Evolutionary conservation across 164 flowering plant genomes (phyloP).

Genomic region (Tinospora cordifolia): DNA sequence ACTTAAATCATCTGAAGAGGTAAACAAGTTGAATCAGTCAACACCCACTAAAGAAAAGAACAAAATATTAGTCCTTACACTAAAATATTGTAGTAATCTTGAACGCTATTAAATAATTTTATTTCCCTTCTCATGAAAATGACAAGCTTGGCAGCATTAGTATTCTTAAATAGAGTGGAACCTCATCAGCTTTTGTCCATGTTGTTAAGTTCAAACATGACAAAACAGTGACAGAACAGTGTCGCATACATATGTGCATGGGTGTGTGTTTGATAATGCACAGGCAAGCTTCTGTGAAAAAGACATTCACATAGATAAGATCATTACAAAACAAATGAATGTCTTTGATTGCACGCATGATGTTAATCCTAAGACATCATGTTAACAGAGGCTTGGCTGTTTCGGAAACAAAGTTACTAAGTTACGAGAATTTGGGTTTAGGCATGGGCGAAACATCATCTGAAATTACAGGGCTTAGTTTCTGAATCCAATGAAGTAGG

Average conservation of each 20-base stretch:
- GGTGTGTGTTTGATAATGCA: too few relatives aligned
- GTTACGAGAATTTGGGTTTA: constrained; percentile 30
- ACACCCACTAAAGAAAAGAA: neutral
- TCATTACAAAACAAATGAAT: neutral
- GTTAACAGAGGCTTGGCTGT: neutral
- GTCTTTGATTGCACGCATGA: constrained; percentile 1
- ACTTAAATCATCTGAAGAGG: neutral
- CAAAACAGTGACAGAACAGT: neutral
- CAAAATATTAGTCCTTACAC: neutral
- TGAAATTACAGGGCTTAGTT: constrained; percentile 42
- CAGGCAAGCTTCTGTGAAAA: neutral
- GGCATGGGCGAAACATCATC: constrained; percentile 25
- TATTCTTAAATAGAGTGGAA: neutral
- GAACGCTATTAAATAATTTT: too few relatives aligned
- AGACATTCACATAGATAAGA: neutral
- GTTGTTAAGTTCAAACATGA: neutral
- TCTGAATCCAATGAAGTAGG: constrained; percentile 65
- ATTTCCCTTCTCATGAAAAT: neutral
- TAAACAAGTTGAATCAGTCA: neutral
- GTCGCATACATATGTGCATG: too few relatives aligned
- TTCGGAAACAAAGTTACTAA: neutral
- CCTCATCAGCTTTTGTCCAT: neutral
- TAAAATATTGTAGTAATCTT: neutral
- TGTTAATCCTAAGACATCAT: neutral
- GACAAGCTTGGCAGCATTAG: neutral